Conservation (phyloP, 208 protist genomes). For the Acanthamoeba lenticulata region DNA sequence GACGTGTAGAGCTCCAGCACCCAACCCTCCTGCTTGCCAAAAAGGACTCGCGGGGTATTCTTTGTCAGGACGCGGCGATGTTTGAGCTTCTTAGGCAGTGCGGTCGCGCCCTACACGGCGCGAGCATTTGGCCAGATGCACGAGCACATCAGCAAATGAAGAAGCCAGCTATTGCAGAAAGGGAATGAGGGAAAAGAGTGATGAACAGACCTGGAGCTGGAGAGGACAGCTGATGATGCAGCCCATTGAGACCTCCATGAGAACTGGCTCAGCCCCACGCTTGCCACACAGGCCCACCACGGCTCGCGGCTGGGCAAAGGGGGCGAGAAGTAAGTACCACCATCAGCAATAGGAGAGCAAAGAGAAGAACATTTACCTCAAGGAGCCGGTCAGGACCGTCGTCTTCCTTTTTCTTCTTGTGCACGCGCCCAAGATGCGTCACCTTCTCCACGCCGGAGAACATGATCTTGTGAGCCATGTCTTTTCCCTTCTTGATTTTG, state of each 20-base stretch:
- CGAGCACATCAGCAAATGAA: background rate
- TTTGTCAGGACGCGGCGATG: background rate
- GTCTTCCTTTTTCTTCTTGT: background rate
- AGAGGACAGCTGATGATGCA: conserved; percentile 47
- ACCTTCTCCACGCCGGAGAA: background rate
- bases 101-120: background rate
- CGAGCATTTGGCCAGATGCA: background rate
- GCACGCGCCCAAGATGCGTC: background rate
- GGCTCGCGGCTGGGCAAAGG: background rate
- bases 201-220: background rate
- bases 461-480: conserved; percentile 36
- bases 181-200: background rate
- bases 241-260: conserved; percentile 47
- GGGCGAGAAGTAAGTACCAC: background rate
- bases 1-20: conserved; percentile 4
- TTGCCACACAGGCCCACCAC: conserved; percentile 31
- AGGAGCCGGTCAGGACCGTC: background rate
- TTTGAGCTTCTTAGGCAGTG: background rate
- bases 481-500: background rate
- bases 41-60: conserved; percentile 5
- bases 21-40: conserved; percentile 47
- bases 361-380: background rate
- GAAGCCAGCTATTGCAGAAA: background rate
- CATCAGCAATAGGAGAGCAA: background rate
- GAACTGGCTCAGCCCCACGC: background rate